Evolutionary conservation across 2,329 filamentous ascomycete genomes (phyloP).

Genomic region (Hypoxylon sp.): DNA sequence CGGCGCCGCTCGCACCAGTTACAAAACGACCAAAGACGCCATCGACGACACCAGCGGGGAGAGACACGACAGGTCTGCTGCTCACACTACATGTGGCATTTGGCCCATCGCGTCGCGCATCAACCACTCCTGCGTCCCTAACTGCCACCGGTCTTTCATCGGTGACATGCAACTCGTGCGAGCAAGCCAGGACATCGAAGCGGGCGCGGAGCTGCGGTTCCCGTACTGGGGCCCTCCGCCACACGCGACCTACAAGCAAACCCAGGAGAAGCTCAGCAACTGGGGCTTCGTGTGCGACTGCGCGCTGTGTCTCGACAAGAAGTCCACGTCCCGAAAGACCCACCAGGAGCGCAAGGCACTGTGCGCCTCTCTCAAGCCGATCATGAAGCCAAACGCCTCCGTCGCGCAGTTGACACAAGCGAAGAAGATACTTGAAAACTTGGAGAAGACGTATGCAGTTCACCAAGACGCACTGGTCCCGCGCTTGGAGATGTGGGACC

Average conservation of each 20-base stretch:
- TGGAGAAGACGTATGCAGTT: slow-evolving; percentile 40
- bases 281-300: slow-evolving; percentile 57
- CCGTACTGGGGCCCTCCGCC: slow-evolving; percentile 47
- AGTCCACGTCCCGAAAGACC: slow-evolving; percentile 25
- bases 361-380: background rate
- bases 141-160: slow-evolving; percentile 58
- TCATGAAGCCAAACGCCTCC: background rate
- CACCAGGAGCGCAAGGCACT: slow-evolving; percentile 34
- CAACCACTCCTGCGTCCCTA: slow-evolving; percentile 62
- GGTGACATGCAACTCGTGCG: slow-evolving; percentile 63
- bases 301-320: slow-evolving; percentile 47
- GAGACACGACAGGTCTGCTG: background rate
- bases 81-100: slow-evolving; percentile 50
- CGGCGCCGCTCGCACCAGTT: slow-evolving; percentile 43
- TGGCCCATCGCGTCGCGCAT: slow-evolving; percentile 59
- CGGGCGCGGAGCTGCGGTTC: slow-evolving; percentile 56
- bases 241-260: slow-evolving; percentile 42
- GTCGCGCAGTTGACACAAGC: slow-evolving; percentile 9
- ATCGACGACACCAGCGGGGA: background rate
- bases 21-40: background rate
- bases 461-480: slow-evolving; percentile 11
- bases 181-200: slow-evolving; percentile 53
- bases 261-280: slow-evolving; percentile 42
- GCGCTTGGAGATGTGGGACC: slow-evolving; percentile 36
- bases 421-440: slow-evolving; percentile 27